phyloP scores from a whole-genome alignment of 2,329 filamentous ascomycete species.

The Botryosphaeria dothidea region DNA sequence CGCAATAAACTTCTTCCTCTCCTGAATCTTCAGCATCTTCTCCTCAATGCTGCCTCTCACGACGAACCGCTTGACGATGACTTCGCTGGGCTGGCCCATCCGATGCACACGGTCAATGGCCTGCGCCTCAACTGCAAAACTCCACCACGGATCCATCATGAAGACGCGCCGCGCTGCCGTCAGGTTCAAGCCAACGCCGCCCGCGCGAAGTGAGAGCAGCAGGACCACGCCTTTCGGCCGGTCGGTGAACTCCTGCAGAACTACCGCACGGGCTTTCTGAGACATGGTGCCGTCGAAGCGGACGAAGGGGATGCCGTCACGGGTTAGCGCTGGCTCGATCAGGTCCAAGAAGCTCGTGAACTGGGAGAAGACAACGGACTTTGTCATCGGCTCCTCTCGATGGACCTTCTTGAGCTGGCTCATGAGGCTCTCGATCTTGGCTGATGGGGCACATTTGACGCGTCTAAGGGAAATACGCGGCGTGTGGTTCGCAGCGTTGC shows the following conservation, averaged over 20 bases:
- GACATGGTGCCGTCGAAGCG: conserved; percentile 89
- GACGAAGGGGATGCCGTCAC: conserved; percentile 74
- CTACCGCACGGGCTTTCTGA: conserved; percentile 78
- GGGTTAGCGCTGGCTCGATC: conserved; percentile 76
- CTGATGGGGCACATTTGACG: conserved; percentile 70
- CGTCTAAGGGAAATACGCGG: conserved; percentile 62
- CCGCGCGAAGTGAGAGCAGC: conserved; percentile 81
- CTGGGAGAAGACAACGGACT: conserved; percentile 93
- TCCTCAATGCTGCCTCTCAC: conserved; percentile 91
- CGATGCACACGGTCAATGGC: conserved; percentile 97
- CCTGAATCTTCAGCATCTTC: conserved; percentile 90
- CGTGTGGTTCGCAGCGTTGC: conserved; percentile 31
- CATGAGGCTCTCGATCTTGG: conserved; percentile 83
- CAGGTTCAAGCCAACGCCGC: conserved; percentile 90
- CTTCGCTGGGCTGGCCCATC: conserved; percentile 88
- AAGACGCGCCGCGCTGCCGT: conserved; percentile 87
- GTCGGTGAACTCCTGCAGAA: conserved; percentile 70
- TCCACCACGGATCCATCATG: conserved; percentile 99
- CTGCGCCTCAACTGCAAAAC: conserved; percentile 92
- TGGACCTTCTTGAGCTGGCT: conserved; percentile 71
- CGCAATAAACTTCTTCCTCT: conserved; percentile 97
- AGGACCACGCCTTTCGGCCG: conserved; percentile 66
- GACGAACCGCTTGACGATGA: conserved; percentile 85
- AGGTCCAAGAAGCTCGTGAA: conserved; percentile 96
- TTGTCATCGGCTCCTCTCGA: conserved; percentile 66